Conservation (phyloP, 495 filamentous ascomycete genomes). For the Hypoxylon intermedium region DNA sequence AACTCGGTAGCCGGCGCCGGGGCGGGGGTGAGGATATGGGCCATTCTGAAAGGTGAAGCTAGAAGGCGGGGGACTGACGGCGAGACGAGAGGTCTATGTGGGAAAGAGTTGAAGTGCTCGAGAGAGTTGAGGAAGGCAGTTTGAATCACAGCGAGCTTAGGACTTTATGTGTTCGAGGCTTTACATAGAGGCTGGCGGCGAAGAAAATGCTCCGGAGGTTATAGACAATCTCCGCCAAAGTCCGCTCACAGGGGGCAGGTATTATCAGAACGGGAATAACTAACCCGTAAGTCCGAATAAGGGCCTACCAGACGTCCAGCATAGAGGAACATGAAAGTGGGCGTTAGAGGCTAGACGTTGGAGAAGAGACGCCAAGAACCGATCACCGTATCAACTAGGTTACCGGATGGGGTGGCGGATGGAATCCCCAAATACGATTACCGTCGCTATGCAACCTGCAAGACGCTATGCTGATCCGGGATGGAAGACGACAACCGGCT, state of each 20-base stretch:
- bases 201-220: background rate
- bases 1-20: conserved; percentile 63
- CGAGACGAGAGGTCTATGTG: conserved; percentile 1
- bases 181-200: background rate
- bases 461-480: background rate
- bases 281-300: conserved; percentile 4
- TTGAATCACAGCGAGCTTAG: conserved; percentile 3
- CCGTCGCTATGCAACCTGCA: too few species aligned
- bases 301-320: conserved; percentile 3
- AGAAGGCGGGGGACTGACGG: background rate
- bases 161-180: conserved; percentile 1
- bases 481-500: background rate
- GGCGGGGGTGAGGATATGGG: conserved; percentile 36
- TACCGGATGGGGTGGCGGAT: too few species aligned
- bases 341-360: background rate
- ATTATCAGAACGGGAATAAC: conserved; percentile 6
- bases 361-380: conserved; percentile 2
- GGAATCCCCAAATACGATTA: too few species aligned
- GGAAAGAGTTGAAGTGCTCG: background rate
- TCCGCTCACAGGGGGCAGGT: conserved; percentile 2
- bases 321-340: background rate
- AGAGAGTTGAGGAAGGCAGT: conserved; percentile 4
- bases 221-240: conserved; percentile 2
- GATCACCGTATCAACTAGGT: background rate
- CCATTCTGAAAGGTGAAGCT: conserved; percentile 3